These are phyloP conservation scores for Oryza officinalis DNA, from an alignment of 176 grass and related monocot species.

Conservation along the genomic window DNA sequence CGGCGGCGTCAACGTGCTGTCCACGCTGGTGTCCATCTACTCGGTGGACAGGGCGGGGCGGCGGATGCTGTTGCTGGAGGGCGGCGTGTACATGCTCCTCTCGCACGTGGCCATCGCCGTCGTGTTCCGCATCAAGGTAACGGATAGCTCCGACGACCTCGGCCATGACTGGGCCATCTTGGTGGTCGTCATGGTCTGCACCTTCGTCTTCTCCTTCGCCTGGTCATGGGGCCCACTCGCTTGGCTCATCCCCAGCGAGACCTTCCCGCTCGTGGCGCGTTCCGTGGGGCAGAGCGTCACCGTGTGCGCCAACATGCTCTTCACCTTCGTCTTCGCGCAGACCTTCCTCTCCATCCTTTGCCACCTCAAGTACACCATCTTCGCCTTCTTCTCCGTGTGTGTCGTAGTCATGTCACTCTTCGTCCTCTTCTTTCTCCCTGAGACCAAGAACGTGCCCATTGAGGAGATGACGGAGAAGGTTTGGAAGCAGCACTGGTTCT, in stretches of 20 bases:
- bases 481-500: conserved; percentile 17
- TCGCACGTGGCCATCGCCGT: conserved; percentile 68
- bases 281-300: conserved; percentile 42
- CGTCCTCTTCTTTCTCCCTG: too few species aligned
- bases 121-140: conserved; percentile 53
- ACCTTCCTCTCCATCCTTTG: conserved; percentile 43
- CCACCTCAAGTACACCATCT: conserved; percentile 36
- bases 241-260: conserved; percentile 94
- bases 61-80: conserved; percentile 86
- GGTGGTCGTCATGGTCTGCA: conserved; percentile 82
- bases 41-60: conserved; percentile 79
- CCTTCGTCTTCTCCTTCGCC: conserved; percentile 79
- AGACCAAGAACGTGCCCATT: conserved; percentile 1
- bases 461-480: conserved; percentile 21
- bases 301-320: conserved; percentile 36
- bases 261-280: conserved; percentile 43
- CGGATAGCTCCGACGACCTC: conserved; percentile 66
- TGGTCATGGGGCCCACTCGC: conserved; percentile 93
- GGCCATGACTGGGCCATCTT: conserved; percentile 54
- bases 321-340: conserved; percentile 41
- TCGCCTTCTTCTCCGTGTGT: conserved; percentile 25
- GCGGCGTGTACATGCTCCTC: conserved; percentile 89
- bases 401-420: not conserved
- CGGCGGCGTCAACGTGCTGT: conserved; percentile 82
- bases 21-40: conserved; percentile 87